phyloP scores from a whole-genome alignment of 768 basidiomycete species.

The Trametes cinnabarina region DNA sequence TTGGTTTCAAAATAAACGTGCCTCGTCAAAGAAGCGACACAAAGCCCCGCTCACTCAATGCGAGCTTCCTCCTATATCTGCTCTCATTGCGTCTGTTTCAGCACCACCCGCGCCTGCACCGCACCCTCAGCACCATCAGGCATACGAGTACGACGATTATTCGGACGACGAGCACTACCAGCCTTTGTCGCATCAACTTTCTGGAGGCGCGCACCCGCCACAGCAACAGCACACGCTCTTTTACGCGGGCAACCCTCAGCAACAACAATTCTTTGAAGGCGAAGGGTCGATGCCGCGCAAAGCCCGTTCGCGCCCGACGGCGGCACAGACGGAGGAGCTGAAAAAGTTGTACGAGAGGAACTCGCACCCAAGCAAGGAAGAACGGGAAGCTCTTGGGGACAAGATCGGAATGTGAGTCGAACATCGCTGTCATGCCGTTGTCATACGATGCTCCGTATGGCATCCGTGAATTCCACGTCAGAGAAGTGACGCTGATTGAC shows the following conservation, averaged over 20 bases:
- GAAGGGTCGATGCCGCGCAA: slow-evolving; percentile 49
- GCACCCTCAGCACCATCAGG: slow-evolving; percentile 22
- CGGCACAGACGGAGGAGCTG: slow-evolving; percentile 68
- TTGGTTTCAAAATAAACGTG: slow-evolving; percentile 86
- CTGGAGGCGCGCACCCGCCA: slow-evolving; percentile 13
- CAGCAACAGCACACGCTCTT: slow-evolving; percentile 39
- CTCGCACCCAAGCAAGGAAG: slow-evolving; percentile 66
- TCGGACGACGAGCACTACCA: slow-evolving; percentile 44
- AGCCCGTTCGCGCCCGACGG: slow-evolving; percentile 62
- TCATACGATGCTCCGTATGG: slow-evolving; percentile 11
- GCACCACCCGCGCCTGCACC: slow-evolving; percentile 32
- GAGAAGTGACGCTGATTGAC: slow-evolving; percentile 10
- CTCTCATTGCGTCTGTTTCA: slow-evolving; percentile 40
- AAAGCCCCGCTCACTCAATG: slow-evolving; percentile 28
- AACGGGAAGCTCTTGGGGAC: slow-evolving; percentile 61
- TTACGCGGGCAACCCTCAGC: slow-evolving; percentile 48
- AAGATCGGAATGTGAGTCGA: slow-evolving; percentile 72
- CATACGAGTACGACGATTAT: slow-evolving; percentile 42
- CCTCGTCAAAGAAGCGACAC: slow-evolving; percentile 74
- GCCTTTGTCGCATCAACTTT: slow-evolving; percentile 16
- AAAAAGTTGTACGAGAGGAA: slow-evolving; percentile 61
- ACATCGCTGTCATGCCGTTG: slow-evolving; percentile 4
- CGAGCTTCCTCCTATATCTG: slow-evolving; percentile 38
- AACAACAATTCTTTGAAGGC: slow-evolving; percentile 43
- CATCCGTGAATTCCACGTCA: neutral